phyloP scores from a whole-genome alignment of 352 stramenopile species.

The Achlya hypogyna region DNA sequence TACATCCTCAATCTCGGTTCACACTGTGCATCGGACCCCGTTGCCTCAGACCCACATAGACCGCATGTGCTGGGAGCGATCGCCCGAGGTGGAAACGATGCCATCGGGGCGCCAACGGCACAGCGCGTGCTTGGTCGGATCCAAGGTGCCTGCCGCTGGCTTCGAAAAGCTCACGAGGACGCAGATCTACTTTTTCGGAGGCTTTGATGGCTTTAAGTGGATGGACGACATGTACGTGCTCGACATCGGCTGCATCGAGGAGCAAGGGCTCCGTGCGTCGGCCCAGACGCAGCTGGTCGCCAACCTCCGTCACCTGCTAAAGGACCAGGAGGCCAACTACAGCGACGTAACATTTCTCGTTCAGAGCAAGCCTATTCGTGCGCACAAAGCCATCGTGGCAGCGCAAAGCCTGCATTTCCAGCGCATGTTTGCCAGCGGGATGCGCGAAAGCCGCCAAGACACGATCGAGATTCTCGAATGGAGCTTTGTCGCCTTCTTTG shows the following conservation, averaged over 20 bases:
- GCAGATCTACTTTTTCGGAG: slow-evolving; percentile 20
- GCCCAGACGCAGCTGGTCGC: slow-evolving; percentile 4
- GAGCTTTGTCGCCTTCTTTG: slow-evolving; percentile 10
- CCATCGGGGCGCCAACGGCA: slow-evolving; percentile 19
- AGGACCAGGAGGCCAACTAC: slow-evolving; percentile 17
- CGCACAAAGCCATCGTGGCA: slow-evolving; percentile 21
- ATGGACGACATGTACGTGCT: slow-evolving; percentile 21
- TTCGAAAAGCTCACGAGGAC: background rate
- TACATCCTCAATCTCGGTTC: slow-evolving; percentile 18
- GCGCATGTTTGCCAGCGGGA: slow-evolving; percentile 20
- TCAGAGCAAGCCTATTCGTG: slow-evolving; percentile 12
- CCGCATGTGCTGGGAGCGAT: slow-evolving; percentile 18
- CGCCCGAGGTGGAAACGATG: background rate
- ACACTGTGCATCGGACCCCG: background rate
- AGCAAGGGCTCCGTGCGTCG: slow-evolving; percentile 1
- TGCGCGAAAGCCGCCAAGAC: slow-evolving; percentile 7
- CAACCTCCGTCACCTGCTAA: slow-evolving; percentile 11
- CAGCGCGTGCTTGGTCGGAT: slow-evolving; percentile 19
- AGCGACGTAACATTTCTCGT: slow-evolving; percentile 21
- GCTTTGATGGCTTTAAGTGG: slow-evolving; percentile 24
- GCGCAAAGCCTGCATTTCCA: slow-evolving; percentile 14
- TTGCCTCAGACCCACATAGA: background rate
- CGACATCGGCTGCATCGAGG: slow-evolving; percentile 21
- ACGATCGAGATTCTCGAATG: slow-evolving; percentile 16
- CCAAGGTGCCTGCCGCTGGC: background rate